Evolutionary conservation across 1,284 basidiomycete species (phyloP).

Genomic region (Chalciporus piperatoides): DNA sequence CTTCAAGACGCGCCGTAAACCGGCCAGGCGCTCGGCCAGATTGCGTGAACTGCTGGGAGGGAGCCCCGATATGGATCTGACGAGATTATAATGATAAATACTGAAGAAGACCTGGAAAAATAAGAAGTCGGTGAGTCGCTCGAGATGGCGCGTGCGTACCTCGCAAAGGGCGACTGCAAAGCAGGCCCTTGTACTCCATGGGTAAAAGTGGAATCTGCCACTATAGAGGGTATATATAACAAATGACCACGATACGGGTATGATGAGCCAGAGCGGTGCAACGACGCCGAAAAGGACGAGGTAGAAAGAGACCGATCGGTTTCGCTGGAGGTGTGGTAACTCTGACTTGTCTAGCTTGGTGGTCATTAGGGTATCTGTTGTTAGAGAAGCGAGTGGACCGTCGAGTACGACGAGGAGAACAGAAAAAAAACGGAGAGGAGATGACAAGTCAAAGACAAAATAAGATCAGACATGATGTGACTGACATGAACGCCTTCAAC

Average conservation of each 20-base stretch:
- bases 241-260: slow-evolving; percentile 70
- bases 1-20: slow-evolving; percentile 58
- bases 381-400: not conserved
- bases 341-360: slow-evolving; percentile 38
- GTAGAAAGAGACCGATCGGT: slow-evolving; percentile 52
- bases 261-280: slow-evolving; percentile 65
- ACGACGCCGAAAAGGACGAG: slow-evolving; percentile 56
- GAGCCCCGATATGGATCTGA: slow-evolving; percentile 49
- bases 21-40: slow-evolving; percentile 52
- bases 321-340: slow-evolving; percentile 33
- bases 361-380: slow-evolving; percentile 13
- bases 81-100: slow-evolving; percentile 62
- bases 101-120: slow-evolving; percentile 68
- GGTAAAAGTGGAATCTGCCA: slow-evolving; percentile 43
- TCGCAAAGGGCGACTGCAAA: slow-evolving; percentile 57
- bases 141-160: slow-evolving; percentile 36
- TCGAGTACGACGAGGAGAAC: not conserved
- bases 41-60: slow-evolving; percentile 47
- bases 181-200: slow-evolving; percentile 35
- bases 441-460: no score
- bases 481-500: not conserved
- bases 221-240: slow-evolving; percentile 52
- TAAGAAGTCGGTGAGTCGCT: not conserved
- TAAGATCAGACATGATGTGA: not conserved
- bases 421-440: not conserved